Evolutionary conservation across 2,329 filamentous ascomycete species (phyloP).

Genomic region (Stagonosporopsis tanaceti): DNA sequence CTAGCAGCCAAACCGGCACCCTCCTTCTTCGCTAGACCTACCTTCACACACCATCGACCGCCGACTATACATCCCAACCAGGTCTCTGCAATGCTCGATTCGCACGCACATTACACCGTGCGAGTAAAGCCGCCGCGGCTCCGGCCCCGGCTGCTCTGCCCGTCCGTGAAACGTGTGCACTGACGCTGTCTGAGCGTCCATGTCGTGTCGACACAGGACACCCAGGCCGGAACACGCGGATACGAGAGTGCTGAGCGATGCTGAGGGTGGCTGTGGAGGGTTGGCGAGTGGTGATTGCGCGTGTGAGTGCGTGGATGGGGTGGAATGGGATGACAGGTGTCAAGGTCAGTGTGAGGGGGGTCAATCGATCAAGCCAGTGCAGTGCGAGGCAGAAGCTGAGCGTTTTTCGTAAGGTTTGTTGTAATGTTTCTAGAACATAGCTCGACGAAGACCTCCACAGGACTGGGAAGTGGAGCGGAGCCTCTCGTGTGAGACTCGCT

Average conservation of each 20-base stretch:
- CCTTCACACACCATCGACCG: conserved; percentile 1
- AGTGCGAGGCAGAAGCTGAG: too few species aligned
- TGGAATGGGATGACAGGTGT: too few species aligned
- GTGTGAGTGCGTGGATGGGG: background rate
- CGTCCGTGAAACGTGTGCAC: conserved; percentile 16
- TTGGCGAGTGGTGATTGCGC: background rate
- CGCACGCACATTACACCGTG: background rate
- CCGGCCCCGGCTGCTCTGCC: conserved; percentile 8
- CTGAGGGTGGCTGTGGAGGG: background rate
- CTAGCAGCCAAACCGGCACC: too few species aligned
- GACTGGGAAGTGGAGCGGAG: background rate
- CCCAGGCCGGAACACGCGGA: conserved; percentile 7
- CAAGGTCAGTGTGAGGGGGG: background rate
- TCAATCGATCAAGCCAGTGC: background rate
- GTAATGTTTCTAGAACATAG: background rate
- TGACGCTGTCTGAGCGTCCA: conserved; percentile 1
- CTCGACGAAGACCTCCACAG: background rate
- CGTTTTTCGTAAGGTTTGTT: too few species aligned
- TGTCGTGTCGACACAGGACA: background rate
- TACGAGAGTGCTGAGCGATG: conserved; percentile 5
- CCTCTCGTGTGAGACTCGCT: conserved; percentile 11
- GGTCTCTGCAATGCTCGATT: background rate
- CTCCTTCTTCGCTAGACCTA: background rate
- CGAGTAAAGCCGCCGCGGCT: conserved; percentile 16
- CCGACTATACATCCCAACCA: background rate